Evolutionary conservation across 495 filamentous ascomycete species (phyloP), one percentile per base, ranked within the genome.

Genomic region (Xylaria castorea): DNA sequence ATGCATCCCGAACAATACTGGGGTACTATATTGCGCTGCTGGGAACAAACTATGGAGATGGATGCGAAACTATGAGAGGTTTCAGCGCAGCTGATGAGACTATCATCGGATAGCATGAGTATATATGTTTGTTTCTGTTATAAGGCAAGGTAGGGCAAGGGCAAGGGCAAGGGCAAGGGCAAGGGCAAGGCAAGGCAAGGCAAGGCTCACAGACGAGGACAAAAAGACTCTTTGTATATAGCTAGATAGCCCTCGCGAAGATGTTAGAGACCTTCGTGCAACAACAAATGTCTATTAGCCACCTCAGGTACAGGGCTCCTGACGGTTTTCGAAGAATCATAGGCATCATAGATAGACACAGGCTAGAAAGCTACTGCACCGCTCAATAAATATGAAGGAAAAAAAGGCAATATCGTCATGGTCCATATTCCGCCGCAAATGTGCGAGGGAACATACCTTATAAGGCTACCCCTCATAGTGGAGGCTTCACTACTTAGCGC

Each of bases 1-100:
- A 64, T 79, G 70, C 83, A 88, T 71, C 78, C 83, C 4, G 82
- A 86, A 58, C 77, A 84, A 71, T 91, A 90, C 74, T 90, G 88
- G 88, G 72, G 70, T 9, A 81, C 78, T 55, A 85, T 90, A 55
- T 53, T 73, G 38, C 74, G 63, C 25, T 79, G 79, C 32, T 89
- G 88, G 88, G 79, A 81, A 34, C 70, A 73, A 58, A 50, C 75
- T 51, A 36, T 69, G 36, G 64, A 75, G 62, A 62, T 64, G 42
- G 42, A 69, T 25, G 57, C 12, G 25, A 60, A 63, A 2, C n/a
- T 46, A 36, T 63, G 46, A 71, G 11, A 14, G n/a, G 63, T 8
- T n/a, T 34, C 20, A 9, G 42, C 16, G 16, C 25, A 11, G 63
- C 38, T 18, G 42, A 66, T 40, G 5, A n/a, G n/a, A 22, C 9